Evolutionary conservation across 805 yeast genomes (phyloP).

Genomic region (Torulaspora maleeae): DNA sequence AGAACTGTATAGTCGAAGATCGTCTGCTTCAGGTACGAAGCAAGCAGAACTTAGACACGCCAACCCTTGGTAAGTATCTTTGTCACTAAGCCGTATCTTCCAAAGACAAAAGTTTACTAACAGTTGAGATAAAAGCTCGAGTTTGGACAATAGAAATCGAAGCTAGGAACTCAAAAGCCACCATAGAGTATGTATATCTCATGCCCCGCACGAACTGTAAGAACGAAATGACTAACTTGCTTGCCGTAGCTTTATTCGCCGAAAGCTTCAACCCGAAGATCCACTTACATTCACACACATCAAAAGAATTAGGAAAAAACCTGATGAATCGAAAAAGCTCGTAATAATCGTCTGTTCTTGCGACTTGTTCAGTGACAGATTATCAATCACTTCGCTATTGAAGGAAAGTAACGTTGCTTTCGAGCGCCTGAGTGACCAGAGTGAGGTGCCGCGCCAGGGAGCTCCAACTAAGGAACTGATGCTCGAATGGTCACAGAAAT

Average conservation of each 20-base stretch:
- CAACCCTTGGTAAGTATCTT: conserved; percentile 25
- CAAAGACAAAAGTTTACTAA: conserved; percentile 1
- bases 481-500: conserved; percentile 55
- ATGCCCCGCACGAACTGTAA: not conserved
- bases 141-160: conserved; percentile 49
- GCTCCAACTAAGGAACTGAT: conserved; percentile 71
- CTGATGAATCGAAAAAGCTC: conserved; percentile 22
- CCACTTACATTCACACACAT: conserved; percentile 36
- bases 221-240: conserved; percentile 1
- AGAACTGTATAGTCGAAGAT: conserved; percentile 43
- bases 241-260: conserved; percentile 23
- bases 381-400: conserved; percentile 24
- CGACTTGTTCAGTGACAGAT: conserved; percentile 31
- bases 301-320: conserved; percentile 49
- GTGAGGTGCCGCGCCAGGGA: conserved; percentile 51
- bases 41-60: conserved; percentile 17
- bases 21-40: conserved; percentile 44
- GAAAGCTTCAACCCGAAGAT: conserved; percentile 24
- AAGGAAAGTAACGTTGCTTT: conserved; percentile 16
- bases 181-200: conserved; percentile 22
- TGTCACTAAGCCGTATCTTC: not conserved
- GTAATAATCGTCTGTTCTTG: conserved; percentile 47
- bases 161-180: conserved; percentile 35
- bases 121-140: conserved; percentile 13
- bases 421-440: conserved; percentile 16